These are phyloP conservation scores for Vitis labrusca DNA, from an alignment of 164 flowering plant genomes.

Conservation along the genomic window DNA sequence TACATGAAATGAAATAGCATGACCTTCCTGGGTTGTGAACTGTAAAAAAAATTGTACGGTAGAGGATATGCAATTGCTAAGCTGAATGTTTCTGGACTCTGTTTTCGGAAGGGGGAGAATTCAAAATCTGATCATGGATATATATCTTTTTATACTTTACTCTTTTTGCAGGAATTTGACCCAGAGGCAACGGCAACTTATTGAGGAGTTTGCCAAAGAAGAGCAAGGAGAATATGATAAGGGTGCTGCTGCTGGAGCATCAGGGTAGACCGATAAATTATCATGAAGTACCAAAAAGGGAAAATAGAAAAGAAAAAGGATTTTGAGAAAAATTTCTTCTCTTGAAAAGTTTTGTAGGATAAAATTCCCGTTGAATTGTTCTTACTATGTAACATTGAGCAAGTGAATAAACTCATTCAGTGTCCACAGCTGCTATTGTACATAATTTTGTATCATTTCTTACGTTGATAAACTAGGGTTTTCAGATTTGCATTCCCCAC, in stretches of 20 bases:
- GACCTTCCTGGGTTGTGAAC: too few species aligned
- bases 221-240: conserved; percentile 71
- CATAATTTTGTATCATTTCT: too few species aligned
- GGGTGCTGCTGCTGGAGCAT: conserved; percentile 63
- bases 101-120: background rate
- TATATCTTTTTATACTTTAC: background rate
- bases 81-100: too few species aligned
- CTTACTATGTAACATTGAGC: too few species aligned
- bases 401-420: background rate
- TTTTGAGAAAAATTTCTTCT: background rate
- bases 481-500: too few species aligned
- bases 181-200: conserved; percentile 66
- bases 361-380: background rate
- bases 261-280: conserved; percentile 20
- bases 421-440: too few species aligned
- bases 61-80: too few species aligned
- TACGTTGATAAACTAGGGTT: too few species aligned
- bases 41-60: background rate
- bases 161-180: conserved; percentile 62
- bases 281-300: background rate
- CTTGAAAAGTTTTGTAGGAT: conserved; percentile 20
- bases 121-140: background rate
- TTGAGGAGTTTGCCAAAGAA: conserved; percentile 91
- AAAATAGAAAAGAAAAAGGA: background rate
- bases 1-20: too few species aligned